These are phyloP conservation scores for Coemansia sp. DNA, from an alignment of 192 early-diverging fungal genomes.

Conservation along the genomic window DNA sequence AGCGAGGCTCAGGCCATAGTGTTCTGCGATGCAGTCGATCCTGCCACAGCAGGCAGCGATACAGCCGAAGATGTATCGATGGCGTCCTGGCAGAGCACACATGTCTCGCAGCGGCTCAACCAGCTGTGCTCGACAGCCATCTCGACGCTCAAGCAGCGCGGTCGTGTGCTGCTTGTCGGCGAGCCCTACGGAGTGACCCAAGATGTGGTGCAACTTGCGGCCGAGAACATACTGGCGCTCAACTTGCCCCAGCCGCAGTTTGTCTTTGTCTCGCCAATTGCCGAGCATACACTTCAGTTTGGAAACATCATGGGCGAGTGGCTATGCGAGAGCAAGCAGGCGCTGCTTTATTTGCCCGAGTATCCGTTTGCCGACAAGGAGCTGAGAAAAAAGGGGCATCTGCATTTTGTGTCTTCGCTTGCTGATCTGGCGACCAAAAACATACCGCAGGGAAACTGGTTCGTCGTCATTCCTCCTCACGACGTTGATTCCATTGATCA, in stretches of 20 bases:
- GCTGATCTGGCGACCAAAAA: constrained; percentile 30
- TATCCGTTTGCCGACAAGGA: constrained; percentile 57
- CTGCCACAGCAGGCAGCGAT: constrained; percentile 20
- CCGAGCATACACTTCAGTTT: constrained; percentile 74
- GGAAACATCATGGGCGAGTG: constrained; percentile 87
- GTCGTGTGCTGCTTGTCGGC: constrained; percentile 72
- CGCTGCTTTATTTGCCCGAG: constrained; percentile 67
- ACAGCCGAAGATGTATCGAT: neutral
- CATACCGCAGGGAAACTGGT: constrained; percentile 51
- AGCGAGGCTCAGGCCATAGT: constrained; percentile 48
- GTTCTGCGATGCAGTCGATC: constrained; percentile 48
- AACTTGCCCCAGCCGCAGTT: constrained; percentile 67
- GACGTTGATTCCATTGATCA: constrained; percentile 33
- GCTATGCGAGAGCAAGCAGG: constrained; percentile 69
- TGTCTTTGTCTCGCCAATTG: constrained; percentile 74
- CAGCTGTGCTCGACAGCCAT: constrained; percentile 51
- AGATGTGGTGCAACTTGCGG: constrained; percentile 70
- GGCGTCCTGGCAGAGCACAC: constrained; percentile 16
- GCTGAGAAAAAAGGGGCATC: constrained; percentile 47
- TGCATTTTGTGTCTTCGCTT: constrained; percentile 47
- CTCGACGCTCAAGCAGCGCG: constrained; percentile 54
- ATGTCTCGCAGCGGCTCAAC: constrained; percentile 31
- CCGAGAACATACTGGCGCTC: constrained; percentile 57
- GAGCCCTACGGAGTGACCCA: constrained; percentile 71
- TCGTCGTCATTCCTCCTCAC: constrained; percentile 43